phyloP scores from a whole-genome alignment of 2,329 filamentous ascomycete genomes.

The Colletotrichum filicis region DNA sequence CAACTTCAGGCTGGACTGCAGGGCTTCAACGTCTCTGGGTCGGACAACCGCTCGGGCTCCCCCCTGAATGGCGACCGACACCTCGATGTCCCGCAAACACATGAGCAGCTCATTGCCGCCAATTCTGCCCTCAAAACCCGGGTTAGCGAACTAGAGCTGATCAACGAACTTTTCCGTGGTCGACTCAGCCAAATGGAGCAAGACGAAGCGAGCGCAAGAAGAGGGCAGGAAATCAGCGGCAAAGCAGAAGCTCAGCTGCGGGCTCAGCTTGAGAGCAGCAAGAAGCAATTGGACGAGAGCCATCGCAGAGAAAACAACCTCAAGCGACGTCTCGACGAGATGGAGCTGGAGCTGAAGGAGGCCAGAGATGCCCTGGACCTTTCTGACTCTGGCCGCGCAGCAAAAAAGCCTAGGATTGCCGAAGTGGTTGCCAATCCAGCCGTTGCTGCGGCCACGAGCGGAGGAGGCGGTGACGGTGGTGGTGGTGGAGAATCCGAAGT shows the following conservation, averaged over 20 bases:
- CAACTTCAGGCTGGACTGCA: constrained; percentile 69
- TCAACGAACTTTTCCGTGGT: constrained; percentile 85
- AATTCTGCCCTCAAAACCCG: constrained; percentile 94
- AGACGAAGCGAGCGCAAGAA: constrained; percentile 75
- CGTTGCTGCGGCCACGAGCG: no score
- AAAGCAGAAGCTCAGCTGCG: constrained; percentile 68
- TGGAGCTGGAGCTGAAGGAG: constrained; percentile 69
- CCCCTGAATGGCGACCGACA: constrained; percentile 69
- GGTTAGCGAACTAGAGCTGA: constrained; percentile 94
- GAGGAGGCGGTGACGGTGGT: neutral
- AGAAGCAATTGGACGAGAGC: constrained; percentile 76
- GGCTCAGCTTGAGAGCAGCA: constrained; percentile 62
- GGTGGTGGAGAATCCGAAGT: constrained; percentile 21
- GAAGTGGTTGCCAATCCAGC: constrained; percentile 9
- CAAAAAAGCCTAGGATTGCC: constrained; percentile 32
- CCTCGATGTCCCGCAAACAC: constrained; percentile 78
- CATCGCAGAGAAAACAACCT: constrained; percentile 83
- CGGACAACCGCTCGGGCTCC: constrained; percentile 60
- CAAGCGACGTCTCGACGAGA: constrained; percentile 83
- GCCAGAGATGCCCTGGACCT: constrained; percentile 27
- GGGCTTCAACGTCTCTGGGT: constrained; percentile 63
- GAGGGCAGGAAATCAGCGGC: constrained; percentile 66
- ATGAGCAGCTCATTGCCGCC: constrained; percentile 81
- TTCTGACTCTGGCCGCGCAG: constrained; percentile 24
- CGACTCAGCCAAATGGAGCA: constrained; percentile 83